phyloP scores from a whole-genome alignment of 2,329 filamentous ascomycete species.

The Pseudogymnoascus sp. region DNA sequence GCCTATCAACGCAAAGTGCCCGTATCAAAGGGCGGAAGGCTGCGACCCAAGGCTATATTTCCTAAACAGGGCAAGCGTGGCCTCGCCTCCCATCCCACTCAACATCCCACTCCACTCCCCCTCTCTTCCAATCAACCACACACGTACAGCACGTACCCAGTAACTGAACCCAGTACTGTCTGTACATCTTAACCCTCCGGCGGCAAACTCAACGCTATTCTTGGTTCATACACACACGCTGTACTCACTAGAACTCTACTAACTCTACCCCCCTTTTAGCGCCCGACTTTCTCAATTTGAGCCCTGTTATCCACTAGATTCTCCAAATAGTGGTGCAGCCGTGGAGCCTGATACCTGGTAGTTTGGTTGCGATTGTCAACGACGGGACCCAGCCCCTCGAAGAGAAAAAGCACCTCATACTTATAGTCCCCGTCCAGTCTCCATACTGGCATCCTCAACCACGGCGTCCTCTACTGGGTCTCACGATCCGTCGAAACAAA shows the following conservation, averaged over 20 bases:
- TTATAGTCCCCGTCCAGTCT: slow-evolving; percentile 4
- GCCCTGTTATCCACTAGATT: slow-evolving; percentile 2
- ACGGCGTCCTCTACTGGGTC: slow-evolving; percentile 28
- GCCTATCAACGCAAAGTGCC: neutral
- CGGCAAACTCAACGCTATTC: slow-evolving; percentile 3
- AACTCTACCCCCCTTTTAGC: neutral
- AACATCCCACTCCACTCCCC: neutral
- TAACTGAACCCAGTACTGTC: neutral
- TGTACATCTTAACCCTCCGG: neutral
- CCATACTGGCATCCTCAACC: slow-evolving; percentile 17
- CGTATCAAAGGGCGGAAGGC: slow-evolving; percentile 1
- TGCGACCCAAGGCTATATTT: neutral
- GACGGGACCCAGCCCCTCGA: neutral
- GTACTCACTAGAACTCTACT: neutral
- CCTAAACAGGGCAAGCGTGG: slow-evolving; percentile 3
- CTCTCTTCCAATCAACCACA: slow-evolving; percentile 7
- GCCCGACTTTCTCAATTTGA: neutral
- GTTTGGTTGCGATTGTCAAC: slow-evolving; percentile 2
- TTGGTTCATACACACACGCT: neutral
- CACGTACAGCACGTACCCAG: neutral
- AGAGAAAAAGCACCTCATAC: slow-evolving; percentile 1
- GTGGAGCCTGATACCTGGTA: slow-evolving; percentile 7
- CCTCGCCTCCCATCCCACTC: neutral
- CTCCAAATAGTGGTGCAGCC: neutral
- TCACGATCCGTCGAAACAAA: slow-evolving; percentile 23